These are phyloP conservation scores for Bisporella sp. DNA, from an alignment of 2,329 filamentous ascomycete genomes.

Conservation along the genomic window DNA sequence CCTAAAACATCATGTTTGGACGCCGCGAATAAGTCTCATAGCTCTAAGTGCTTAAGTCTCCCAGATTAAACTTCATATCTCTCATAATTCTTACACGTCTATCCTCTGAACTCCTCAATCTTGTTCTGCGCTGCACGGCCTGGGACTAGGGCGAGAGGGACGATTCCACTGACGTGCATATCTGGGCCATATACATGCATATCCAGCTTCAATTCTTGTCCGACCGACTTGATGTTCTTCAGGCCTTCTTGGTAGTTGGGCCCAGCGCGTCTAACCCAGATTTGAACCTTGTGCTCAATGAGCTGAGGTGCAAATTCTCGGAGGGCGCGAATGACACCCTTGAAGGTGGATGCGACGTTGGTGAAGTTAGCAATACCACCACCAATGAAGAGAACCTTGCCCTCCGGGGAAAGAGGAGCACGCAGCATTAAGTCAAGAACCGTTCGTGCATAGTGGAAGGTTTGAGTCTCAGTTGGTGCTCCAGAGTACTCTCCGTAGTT, in stretches of 20 bases:
- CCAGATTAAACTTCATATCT: too few relatives aligned
- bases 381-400: constrained; percentile 99
- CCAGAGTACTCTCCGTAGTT: constrained; percentile 99
- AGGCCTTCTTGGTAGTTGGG: constrained; percentile 99
- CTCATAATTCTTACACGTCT: constrained; percentile 6
- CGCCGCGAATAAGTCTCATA: neutral
- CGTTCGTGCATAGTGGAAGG: constrained; percentile 97
- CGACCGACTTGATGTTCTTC: constrained; percentile 98
- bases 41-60: neutral
- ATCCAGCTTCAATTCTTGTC: constrained; percentile 86
- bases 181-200: constrained; percentile 85
- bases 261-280: constrained; percentile 86
- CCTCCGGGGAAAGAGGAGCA: constrained; percentile 73
- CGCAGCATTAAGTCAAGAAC: constrained; percentile 97
- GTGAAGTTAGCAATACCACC: constrained; percentile 99
- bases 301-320: constrained; percentile 81
- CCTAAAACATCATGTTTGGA: neutral
- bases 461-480: constrained; percentile 97
- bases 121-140: constrained; percentile 57
- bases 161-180: constrained; percentile 91
- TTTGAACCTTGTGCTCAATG: constrained; percentile 94
- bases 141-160: constrained; percentile 76
- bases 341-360: constrained; percentile 98
- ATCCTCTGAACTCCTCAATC: constrained; percentile 47
- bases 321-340: constrained; percentile 96